Conservation (phyloP, 345 rosid species). For the Garcia nutans region DNA sequence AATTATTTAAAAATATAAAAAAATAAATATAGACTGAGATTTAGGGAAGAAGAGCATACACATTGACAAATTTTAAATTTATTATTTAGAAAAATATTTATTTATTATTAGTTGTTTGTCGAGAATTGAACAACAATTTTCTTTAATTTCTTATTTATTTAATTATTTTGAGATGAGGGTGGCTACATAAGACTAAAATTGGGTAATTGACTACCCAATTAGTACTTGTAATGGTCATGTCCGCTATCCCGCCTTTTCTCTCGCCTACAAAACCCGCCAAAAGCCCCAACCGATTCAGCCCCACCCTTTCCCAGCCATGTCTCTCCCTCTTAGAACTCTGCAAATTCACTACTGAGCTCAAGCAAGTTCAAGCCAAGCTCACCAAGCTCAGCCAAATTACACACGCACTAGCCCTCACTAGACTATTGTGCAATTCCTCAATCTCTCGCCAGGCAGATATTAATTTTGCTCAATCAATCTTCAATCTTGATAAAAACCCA, state of each 20-base stretch:
- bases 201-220: neutral
- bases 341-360: conserved; percentile 11
- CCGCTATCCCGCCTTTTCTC: conserved; percentile 13
- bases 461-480: conserved; percentile 15
- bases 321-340: conserved; percentile 12
- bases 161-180: too few relatives aligned
- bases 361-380: conserved; percentile 16
- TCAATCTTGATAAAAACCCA: conserved; percentile 14
- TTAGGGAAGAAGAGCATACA: too few relatives aligned
- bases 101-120: too few relatives aligned
- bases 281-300: neutral
- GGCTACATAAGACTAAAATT: too few relatives aligned
- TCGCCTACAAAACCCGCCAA: neutral
- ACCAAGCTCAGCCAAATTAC: conserved; percentile 8
- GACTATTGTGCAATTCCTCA: conserved; percentile 20
- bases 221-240: conserved; percentile 2
- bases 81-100: too few relatives aligned
- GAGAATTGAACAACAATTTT: too few relatives aligned
- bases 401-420: neutral
- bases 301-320: conserved; percentile 8
- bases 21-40: too few relatives aligned
- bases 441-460: conserved; percentile 13
- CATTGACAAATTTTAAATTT: too few relatives aligned
- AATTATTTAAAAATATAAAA: too few relatives aligned
- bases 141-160: too few relatives aligned